Conservation (phyloP, 164 flowering plant genomes). For the Stephania cephalantha region DNA sequence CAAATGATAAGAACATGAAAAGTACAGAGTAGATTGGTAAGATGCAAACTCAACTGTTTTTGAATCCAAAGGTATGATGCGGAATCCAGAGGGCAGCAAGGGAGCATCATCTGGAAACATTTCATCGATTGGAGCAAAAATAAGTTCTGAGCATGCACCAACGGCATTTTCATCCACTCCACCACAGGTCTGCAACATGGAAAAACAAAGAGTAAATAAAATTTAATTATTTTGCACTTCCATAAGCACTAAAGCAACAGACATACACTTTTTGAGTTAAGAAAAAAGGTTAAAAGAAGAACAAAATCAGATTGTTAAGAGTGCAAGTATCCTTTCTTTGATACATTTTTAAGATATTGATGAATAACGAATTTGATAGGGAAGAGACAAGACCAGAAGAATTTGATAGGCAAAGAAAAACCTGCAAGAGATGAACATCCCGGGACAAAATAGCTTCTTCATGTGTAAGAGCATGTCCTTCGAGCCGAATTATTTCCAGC, state of each 20-base stretch:
- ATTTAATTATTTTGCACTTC: background rate
- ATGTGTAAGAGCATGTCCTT: slow-evolving; percentile 73
- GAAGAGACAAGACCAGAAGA: background rate
- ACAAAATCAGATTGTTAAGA: background rate
- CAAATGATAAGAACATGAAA: background rate
- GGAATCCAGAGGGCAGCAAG: slow-evolving; percentile 81
- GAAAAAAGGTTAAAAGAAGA: background rate
- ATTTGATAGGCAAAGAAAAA: slow-evolving; percentile 11
- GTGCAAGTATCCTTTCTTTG: background rate
- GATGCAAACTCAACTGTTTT: slow-evolving; percentile 55
- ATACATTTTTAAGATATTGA: background rate
- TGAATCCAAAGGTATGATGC: slow-evolving; percentile 70
- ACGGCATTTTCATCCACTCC: slow-evolving; percentile 85
- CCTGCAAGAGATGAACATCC: slow-evolving; percentile 91
- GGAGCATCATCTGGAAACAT: slow-evolving; percentile 92
- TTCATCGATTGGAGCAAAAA: slow-evolving; percentile 93
- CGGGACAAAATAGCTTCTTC: slow-evolving; percentile 70
- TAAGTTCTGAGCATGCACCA: slow-evolving; percentile 84
- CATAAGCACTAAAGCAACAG: background rate
- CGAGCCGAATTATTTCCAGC: slow-evolving; percentile 85
- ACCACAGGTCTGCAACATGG: slow-evolving; percentile 57
- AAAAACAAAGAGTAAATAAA: background rate
- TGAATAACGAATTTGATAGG: background rate
- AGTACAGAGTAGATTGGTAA: background rate
- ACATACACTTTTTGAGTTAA: background rate